A percentile compares a stretch with the other conserved stretches of the same genome.
Evolutionary conservation across 129 eudicot genomes (phyloP).

Genomic region (Mikania micrantha): DNA sequence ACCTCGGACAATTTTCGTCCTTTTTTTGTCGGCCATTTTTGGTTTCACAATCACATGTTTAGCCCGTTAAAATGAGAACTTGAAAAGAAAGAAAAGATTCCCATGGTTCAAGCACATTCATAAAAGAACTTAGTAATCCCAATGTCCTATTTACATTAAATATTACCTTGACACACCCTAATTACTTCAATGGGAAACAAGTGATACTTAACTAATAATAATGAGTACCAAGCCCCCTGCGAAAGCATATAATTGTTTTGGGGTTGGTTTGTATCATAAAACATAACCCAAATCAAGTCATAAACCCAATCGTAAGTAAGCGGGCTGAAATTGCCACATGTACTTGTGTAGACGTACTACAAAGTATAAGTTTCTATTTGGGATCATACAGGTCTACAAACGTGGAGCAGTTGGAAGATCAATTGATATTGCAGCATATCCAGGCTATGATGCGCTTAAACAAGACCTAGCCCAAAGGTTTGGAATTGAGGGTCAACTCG

Average conservation of each 20-base stretch:
- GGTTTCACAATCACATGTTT: background rate
- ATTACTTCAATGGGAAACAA: too few relatives aligned
- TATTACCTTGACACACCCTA: background rate
- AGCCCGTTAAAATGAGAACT: background rate
- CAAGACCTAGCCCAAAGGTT: conserved; percentile 91
- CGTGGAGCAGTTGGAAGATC: conserved; percentile 98
- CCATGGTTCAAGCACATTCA: too few relatives aligned
- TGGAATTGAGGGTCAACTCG: conserved; percentile 90
- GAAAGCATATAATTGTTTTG: background rate
- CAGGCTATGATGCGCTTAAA: conserved; percentile 87
- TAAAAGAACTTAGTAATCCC: too few relatives aligned
- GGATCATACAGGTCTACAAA: conserved; percentile 62
- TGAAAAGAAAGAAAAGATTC: too few relatives aligned
- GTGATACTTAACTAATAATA: background rate
- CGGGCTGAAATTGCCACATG: background rate
- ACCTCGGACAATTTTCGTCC: background rate
- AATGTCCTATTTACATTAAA: background rate
- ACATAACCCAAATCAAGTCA: background rate
- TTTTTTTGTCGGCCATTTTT: background rate
- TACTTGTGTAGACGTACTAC: background rate
- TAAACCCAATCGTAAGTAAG: background rate
- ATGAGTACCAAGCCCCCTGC: background rate
- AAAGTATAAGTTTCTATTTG: background rate
- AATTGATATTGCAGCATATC: conserved; percentile 74
- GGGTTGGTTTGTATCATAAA: background rate